Base-by-base conservation (phyloP, 2,329 filamentous ascomycete genomes). In the Cryphonectria radicalis region DNA sequence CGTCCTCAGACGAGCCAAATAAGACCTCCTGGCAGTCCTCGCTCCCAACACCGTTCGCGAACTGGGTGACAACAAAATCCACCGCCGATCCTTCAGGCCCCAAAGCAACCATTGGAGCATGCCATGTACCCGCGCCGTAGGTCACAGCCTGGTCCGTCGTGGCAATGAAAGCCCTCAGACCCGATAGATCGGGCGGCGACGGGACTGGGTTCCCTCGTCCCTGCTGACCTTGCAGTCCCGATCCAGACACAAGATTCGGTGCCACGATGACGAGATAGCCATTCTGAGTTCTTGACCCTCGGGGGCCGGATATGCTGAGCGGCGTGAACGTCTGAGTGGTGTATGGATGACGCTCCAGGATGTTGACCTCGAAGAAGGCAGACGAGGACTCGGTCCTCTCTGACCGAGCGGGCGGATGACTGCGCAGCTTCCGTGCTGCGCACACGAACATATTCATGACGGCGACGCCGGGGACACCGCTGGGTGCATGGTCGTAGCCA, bases 321-420 rank as follows among this genome's bases (percentile, higher is more conserved):
- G 96, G 96, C 60, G 93, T 87, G 81, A 99, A 98, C 0, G 94
- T 97, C 83, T 99, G 96, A 1, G 93, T 93, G 1, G 96, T 98
- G 81, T 91, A 98, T 0, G 96, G 95, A 81, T 99, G 96, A 55
- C 96, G 87, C 81, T 99, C 96, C 42, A 98, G 88, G 70, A 97
- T 88, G 28, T 82, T 82, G 68, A 98, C 87, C 63, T 88, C 84
- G 78, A 97, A 93, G 4, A 87, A 72, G 66, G 59, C 42, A 63
- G 65, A 62, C 65, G 75, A 69, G 62, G 73, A 68, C 22, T 73
- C 70, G 59, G 35, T 28, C 3, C 22, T 55, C 22, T 19, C 46
- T 35, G 68, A 46, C 17, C 63, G 63, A 7, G 68, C 57, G 37
- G 57, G 70, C 46, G 60, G 32, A n/a, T 28, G 70, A 25, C 28